Evolutionary conservation across 2,329 filamentous ascomycete genomes (phyloP), one percentile per base, ranked within the genome.

Genomic region (Alternaria postmessia): DNA sequence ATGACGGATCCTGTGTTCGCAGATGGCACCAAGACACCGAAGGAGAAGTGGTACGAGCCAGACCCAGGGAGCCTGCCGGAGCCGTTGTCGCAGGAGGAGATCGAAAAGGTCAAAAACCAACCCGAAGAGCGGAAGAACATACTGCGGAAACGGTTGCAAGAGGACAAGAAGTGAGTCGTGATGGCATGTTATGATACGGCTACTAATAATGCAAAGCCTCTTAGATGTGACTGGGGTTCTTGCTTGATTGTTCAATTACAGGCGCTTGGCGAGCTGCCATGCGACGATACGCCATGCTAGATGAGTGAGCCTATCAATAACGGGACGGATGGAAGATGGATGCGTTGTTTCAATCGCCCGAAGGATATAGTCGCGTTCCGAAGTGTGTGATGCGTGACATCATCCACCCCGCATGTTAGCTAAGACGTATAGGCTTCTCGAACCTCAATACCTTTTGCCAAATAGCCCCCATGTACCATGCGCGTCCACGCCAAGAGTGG

Each of bases 31-130:
- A 38, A 57, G 11, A 57, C 57, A 24, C 57, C 61, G 0, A 36
- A 54, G 30, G 57, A 57, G 18, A 60, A 39, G 38, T 60, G 57
- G 61, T 52, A 57, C 26, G 34, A 51, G 28, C 57, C 24, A 4
- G 57, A 54, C 18, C 51, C 34, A 8, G 52, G 28, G 11, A 32
- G 49, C 20, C 22, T 63, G 30, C 60, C 57, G 12, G 20, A 36
- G 24, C 57, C 61, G 2, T 41, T 64, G 22, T 14, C 47, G 30
- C 48, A 39, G 32, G 48, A 60, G 48, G 28, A 24, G 7, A 24
- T 52, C 12, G 42, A 62, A 20, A 48, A 46, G 36, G 36, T 53
- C 28, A 53, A 36, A 47, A 59, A 49, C n/a, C 18, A 20, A 11
- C 28, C 47, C n/a, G 46, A 52, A 7, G 56, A 59, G 18, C 11